A percentile compares a stretch with the other conserved stretches of the same genome.
phyloP scores from a whole-genome alignment of 179 eudicot genomes.

The Pouteria campechiana region DNA sequence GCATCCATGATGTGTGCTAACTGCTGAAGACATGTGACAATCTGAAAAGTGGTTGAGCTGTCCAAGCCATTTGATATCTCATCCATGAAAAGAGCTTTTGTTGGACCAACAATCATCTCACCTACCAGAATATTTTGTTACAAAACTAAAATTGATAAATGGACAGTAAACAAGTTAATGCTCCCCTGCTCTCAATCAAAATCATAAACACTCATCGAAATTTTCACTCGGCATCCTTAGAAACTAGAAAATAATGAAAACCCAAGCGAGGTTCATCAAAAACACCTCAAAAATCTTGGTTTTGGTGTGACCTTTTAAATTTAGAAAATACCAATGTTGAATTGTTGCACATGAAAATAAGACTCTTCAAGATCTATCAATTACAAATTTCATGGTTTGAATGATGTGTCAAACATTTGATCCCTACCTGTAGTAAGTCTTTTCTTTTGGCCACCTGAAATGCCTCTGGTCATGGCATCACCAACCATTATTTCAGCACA shows the following conservation, averaged over 20 bases:
- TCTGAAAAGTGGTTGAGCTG: constrained; percentile 90
- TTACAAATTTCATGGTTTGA: too few species aligned
- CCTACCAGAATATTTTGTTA: too few species aligned
- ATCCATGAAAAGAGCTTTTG: constrained; percentile 71
- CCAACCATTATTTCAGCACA: constrained; percentile 72
- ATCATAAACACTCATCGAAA: too few species aligned
- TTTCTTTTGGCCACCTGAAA: constrained; percentile 93
- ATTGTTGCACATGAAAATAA: neutral
- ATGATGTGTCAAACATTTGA: neutral
- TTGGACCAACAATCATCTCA: constrained; percentile 87
- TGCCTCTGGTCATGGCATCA: constrained; percentile 82
- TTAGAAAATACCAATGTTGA: constrained; percentile 3
- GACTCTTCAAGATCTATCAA: neutral
- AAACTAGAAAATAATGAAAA: too few species aligned
- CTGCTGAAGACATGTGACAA: constrained; percentile 58
- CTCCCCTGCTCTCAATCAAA: too few species aligned
- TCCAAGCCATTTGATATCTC: constrained; percentile 90
- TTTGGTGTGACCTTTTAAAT: too few species aligned
- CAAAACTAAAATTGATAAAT: too few species aligned
- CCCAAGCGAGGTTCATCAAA: too few species aligned
- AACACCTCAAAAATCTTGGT: too few species aligned
- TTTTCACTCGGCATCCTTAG: too few species aligned
- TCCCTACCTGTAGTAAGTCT: constrained; percentile 70
- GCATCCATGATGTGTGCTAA: constrained; percentile 66
- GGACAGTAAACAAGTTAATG: too few species aligned